Conservation (phyloP, 768 basidiomycete species). For the Lyophyllum decastes region DNA sequence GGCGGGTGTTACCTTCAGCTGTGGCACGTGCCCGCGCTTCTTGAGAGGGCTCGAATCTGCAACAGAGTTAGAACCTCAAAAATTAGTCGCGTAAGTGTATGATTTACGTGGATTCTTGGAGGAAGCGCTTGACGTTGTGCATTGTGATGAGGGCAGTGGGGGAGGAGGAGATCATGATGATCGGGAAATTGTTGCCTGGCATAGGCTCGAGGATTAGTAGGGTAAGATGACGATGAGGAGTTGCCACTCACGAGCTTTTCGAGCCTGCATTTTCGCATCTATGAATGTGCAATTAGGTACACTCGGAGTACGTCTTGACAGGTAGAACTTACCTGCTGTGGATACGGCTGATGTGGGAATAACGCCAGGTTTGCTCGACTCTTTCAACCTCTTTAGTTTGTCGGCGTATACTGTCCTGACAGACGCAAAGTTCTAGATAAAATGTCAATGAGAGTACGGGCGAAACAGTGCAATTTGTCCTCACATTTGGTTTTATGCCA, state of each 20-base stretch:
- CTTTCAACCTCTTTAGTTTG: slow-evolving; percentile 77
- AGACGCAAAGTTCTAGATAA: slow-evolving; percentile 77
- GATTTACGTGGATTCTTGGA: slow-evolving; percentile 83
- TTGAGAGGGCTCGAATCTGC: slow-evolving; percentile 74
- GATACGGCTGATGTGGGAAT: slow-evolving; percentile 38
- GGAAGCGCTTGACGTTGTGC: slow-evolving; percentile 94
- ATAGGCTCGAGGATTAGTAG: neutral
- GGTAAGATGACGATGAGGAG: neutral
- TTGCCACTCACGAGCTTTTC: slow-evolving; percentile 64
- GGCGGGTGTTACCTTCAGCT: slow-evolving; percentile 68
- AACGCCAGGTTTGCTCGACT: slow-evolving; percentile 55
- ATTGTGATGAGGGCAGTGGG: slow-evolving; percentile 95
- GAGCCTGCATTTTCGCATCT: slow-evolving; percentile 64
- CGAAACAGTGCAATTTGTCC: slow-evolving; percentile 22
- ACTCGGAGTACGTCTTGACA: neutral
- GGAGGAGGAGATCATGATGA: slow-evolving; percentile 96
- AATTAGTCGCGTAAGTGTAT: neutral
- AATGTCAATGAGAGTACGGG: neutral
- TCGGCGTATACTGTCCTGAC: slow-evolving; percentile 69
- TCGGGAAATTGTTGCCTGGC: slow-evolving; percentile 78
- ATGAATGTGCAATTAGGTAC: neutral
- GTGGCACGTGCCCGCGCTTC: slow-evolving; percentile 70
- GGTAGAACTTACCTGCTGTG: slow-evolving; percentile 32
- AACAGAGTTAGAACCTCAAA: neutral
- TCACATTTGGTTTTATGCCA: slow-evolving; percentile 81